phyloP scores from a whole-genome alignment of 2,329 filamentous ascomycete species.

The Colletotrichum camelliae region DNA sequence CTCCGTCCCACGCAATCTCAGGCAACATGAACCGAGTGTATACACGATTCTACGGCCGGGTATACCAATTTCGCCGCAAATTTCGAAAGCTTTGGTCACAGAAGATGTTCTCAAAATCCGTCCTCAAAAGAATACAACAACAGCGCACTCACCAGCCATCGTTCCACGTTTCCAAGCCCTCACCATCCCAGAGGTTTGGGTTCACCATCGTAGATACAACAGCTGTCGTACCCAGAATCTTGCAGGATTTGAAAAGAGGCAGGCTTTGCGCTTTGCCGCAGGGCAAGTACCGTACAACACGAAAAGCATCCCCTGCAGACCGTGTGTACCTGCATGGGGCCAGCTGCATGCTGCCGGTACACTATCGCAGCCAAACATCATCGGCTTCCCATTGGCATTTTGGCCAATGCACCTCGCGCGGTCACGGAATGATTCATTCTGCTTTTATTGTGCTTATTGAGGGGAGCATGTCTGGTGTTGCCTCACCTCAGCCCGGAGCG shows the following conservation, averaged over 20 bases:
- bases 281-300: neutral
- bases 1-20: neutral
- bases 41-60: neutral
- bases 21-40: neutral
- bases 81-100: neutral
- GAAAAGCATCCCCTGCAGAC: neutral
- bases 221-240: neutral
- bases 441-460: neutral
- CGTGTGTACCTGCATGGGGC: conserved; percentile 7
- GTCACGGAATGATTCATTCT: neutral
- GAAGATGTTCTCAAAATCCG: neutral
- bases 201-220: neutral
- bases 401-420: neutral
- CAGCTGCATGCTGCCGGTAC: conserved; percentile 9
- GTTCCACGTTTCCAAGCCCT: neutral
- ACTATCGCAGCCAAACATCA: neutral
- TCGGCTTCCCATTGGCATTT: neutral
- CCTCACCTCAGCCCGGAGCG: neutral
- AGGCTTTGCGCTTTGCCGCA: neutral
- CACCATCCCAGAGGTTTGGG: neutral
- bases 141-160: neutral
- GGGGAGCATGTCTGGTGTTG: neutral
- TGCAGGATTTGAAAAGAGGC: neutral
- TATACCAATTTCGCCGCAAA: neutral
- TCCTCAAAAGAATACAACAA: neutral